Evolutionary conservation across 305 asterid species (phyloP).

Genomic region (Rubia balearica): DNA sequence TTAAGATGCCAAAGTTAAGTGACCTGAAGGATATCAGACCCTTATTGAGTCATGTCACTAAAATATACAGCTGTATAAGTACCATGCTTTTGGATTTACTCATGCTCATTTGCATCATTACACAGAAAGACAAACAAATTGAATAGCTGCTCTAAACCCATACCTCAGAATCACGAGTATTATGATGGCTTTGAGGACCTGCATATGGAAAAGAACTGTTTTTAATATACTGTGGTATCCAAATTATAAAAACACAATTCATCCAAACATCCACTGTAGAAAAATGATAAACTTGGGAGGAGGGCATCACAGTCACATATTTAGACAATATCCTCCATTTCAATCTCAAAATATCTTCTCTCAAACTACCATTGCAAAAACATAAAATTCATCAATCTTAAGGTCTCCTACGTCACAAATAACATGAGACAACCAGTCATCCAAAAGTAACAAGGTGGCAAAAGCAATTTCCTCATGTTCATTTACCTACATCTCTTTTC

Average conservation of each 20-base stretch:
- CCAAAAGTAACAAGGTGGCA: slow-evolving; percentile 4
- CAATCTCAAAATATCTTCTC: neutral
- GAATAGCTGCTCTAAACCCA: slow-evolving; percentile 10
- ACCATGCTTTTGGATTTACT: slow-evolving; percentile 1
- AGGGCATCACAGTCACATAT: neutral
- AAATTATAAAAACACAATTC: neutral
- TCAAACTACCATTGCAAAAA: neutral
- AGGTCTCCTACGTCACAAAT: neutral
- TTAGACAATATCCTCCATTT: neutral
- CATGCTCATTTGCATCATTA: neutral
- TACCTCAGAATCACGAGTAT: slow-evolving; percentile 69
- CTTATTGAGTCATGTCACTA: slow-evolving; percentile 2
- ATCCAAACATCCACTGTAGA: neutral
- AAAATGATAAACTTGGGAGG: neutral
- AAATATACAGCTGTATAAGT: neutral
- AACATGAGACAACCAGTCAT: neutral
- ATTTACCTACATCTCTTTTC: neutral
- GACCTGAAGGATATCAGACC: neutral
- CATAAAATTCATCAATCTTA: neutral
- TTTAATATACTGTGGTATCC: slow-evolving; percentile 9
- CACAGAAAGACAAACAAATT: neutral
- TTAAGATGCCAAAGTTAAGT: neutral
- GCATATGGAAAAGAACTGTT: slow-evolving; percentile 6
- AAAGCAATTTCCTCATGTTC: neutral
- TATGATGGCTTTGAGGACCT: slow-evolving; percentile 66